These are phyloP conservation scores for Nemophila menziesii DNA, from an alignment of 257 asterid species.

Conservation along the genomic window DNA sequence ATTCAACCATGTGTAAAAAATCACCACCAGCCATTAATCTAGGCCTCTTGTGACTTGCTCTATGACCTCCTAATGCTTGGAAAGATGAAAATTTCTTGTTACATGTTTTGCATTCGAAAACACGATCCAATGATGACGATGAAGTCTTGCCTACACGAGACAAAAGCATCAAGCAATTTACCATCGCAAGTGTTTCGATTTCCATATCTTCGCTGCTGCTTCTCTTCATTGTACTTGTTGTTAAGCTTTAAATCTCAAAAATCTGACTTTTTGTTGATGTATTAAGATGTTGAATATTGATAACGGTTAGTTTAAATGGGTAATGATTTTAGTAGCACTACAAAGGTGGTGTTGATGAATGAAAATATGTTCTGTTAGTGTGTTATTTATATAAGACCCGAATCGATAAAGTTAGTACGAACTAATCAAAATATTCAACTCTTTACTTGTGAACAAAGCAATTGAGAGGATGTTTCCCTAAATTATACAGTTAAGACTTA, in stretches of 20 bases:
- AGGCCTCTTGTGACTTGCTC: slow-evolving; percentile 23
- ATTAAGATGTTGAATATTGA: too few species aligned
- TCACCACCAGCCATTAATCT: slow-evolving; percentile 8
- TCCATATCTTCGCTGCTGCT: slow-evolving; percentile 7
- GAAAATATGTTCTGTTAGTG: not conserved
- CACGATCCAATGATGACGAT: not conserved
- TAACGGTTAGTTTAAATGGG: not conserved
- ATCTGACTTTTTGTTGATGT: too few species aligned
- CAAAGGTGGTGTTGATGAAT: not conserved
- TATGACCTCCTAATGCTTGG: slow-evolving; percentile 25
- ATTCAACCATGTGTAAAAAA: not conserved
- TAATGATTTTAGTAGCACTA: not conserved
- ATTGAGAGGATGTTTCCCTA: too few species aligned
- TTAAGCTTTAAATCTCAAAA: too few species aligned
- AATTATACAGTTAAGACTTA: too few species aligned
- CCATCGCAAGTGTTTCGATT: slow-evolving; percentile 13
- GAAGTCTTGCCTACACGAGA: slow-evolving; percentile 2
- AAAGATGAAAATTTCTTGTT: slow-evolving; percentile 13
- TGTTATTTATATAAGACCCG: too few species aligned
- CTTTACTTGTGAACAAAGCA: too few species aligned
- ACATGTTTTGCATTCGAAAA: slow-evolving; percentile 23
- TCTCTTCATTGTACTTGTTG: not conserved
- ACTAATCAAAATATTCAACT: too few species aligned
- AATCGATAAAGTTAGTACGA: too few species aligned
- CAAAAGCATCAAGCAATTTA: slow-evolving; percentile 20